Conservation (phyloP, 176 grass and related monocot species). For the Poa annua region DNA sequence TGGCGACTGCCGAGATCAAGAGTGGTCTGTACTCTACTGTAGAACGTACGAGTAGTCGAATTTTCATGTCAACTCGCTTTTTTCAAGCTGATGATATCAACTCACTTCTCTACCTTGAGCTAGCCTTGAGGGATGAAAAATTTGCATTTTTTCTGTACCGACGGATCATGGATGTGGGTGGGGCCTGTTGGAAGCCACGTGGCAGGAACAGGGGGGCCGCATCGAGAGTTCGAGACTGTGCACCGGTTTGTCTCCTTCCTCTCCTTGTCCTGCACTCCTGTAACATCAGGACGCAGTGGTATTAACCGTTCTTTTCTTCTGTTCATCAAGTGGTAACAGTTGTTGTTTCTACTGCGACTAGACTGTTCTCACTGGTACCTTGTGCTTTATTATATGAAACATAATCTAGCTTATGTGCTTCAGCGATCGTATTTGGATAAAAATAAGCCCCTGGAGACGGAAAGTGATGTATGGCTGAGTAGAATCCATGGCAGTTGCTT, state of each 20-base stretch:
- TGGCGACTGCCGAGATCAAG: neutral
- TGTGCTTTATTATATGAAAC: too few species aligned
- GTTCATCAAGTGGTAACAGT: neutral
- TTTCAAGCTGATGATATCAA: neutral
- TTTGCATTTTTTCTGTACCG: neutral
- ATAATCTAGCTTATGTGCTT: neutral
- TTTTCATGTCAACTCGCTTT: neutral
- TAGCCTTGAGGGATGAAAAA: neutral
- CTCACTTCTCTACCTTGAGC: neutral
- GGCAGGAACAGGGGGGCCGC: neutral
- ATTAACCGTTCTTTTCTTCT: neutral
- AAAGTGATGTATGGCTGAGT: neutral
- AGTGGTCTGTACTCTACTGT: neutral
- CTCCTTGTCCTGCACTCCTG: neutral
- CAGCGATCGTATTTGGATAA: constrained; percentile 10
- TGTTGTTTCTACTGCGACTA: neutral
- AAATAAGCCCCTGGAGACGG: constrained; percentile 11
- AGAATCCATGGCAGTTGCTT: neutral
- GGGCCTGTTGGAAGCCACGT: constrained; percentile 7
- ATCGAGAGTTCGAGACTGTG: constrained; percentile 12
- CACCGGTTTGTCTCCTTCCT: neutral
- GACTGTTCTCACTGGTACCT: too few species aligned
- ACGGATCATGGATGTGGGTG: neutral
- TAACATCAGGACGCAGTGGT: neutral
- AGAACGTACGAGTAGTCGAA: neutral